Conservation (phyloP, 805 yeast species). For the Pichia scutulata region DNA sequence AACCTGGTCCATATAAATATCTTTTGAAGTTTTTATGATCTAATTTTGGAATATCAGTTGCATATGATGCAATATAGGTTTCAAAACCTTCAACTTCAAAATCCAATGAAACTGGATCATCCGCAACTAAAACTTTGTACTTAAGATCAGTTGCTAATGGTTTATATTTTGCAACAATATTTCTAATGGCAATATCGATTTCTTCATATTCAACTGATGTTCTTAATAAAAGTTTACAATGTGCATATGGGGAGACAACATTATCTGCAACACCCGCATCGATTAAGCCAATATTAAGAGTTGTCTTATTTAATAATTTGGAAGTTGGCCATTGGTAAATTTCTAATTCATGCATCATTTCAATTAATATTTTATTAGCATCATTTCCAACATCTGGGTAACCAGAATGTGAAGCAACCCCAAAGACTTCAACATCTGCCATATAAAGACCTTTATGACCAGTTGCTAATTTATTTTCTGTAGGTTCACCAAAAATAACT, state of each 20-base stretch:
- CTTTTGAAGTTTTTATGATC: constrained; percentile 30
- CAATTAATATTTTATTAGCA: constrained; percentile 50
- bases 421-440: constrained; percentile 38
- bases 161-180: constrained; percentile 25
- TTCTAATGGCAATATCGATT: constrained; percentile 31
- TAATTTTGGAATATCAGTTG: constrained; percentile 42
- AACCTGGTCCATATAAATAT: constrained; percentile 62
- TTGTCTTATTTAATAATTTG: constrained; percentile 50
- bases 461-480: constrained; percentile 57
- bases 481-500: constrained; percentile 70
- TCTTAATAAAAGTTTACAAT: constrained; percentile 43
- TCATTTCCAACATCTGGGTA: constrained; percentile 63
- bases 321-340: constrained; percentile 40
- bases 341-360: constrained; percentile 39
- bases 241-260: constrained; percentile 54
- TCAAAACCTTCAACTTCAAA: constrained; percentile 62
- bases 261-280: constrained; percentile 60
- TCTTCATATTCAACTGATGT: constrained; percentile 40
- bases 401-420: constrained; percentile 58
- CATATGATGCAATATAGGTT: constrained; percentile 27
- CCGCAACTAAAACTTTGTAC: constrained; percentile 10
- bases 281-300: constrained; percentile 52
- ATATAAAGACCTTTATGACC: constrained; percentile 60
- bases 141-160: constrained; percentile 9
- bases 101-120: constrained; percentile 43